Evolutionary conservation across 495 filamentous ascomycete genomes (phyloP).

Genomic region (Rusavskia elegans): DNA sequence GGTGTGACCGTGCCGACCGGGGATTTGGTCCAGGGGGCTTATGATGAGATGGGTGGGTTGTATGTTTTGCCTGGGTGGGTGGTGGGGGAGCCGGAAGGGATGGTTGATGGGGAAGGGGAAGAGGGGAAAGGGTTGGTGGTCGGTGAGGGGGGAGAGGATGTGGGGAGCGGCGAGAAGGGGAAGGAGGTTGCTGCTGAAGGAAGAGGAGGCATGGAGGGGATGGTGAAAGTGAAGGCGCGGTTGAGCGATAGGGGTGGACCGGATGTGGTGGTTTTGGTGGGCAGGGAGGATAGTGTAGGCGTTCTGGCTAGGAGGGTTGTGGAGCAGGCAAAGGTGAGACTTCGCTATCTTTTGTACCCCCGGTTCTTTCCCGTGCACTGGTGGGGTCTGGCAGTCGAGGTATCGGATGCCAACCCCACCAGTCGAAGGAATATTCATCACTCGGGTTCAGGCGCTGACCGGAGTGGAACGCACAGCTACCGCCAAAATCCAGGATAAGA

Average conservation of each 20-base stretch:
- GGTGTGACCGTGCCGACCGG: slow-evolving; percentile 66
- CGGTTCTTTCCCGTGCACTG: no score
- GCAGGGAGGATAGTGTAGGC: slow-evolving; percentile 44
- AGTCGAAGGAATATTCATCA: no score
- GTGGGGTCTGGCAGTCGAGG: no score
- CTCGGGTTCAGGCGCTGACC: no score
- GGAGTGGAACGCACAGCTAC: no score
- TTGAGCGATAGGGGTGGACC: slow-evolving; percentile 52
- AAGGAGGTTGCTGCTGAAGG: slow-evolving; percentile 16
- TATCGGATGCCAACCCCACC: no score
- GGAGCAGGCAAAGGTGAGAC: slow-evolving; percentile 48
- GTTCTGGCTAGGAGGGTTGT: slow-evolving; percentile 44
- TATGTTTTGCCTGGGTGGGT: slow-evolving; percentile 67
- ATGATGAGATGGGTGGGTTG: slow-evolving; percentile 59
- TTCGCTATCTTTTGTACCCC: background rate
- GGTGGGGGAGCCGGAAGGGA: slow-evolving; percentile 57
- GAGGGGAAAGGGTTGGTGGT: slow-evolving; percentile 14
- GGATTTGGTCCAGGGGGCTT: slow-evolving; percentile 56
- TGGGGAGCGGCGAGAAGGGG: slow-evolving; percentile 31
- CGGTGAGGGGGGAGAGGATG: slow-evolving; percentile 28
- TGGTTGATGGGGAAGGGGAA: slow-evolving; percentile 26
- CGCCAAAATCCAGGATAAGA: slow-evolving; percentile 38
- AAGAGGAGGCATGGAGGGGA: slow-evolving; percentile 15
- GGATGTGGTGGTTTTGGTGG: slow-evolving; percentile 46
- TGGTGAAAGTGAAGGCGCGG: slow-evolving; percentile 40